Conservation (phyloP, 2,329 filamentous ascomycete species). For the Kalaharituber pfeilii region DNA sequence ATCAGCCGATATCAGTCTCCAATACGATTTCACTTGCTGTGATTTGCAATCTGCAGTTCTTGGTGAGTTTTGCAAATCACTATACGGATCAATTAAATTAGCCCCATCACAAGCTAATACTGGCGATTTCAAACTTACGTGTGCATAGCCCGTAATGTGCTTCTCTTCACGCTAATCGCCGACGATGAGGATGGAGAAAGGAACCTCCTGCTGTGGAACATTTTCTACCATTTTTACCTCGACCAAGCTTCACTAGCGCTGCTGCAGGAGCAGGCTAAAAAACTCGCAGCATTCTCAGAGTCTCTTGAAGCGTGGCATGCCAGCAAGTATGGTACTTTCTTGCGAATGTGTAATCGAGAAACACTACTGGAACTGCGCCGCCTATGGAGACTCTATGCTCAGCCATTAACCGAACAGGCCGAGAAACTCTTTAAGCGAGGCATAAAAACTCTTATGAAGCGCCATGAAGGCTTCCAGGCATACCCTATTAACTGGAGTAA, state of each 20-base stretch:
- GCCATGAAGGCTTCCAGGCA: not conserved
- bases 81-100: not conserved
- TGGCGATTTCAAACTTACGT: no score
- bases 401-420: constrained; percentile 10
- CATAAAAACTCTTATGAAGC: not conserved
- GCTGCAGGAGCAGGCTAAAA: constrained; percentile 29
- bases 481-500: not conserved
- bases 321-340: constrained; percentile 29
- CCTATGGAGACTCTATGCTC: constrained; percentile 29
- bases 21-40: constrained; percentile 41
- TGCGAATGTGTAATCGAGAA: constrained; percentile 35
- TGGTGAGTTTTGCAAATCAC: constrained; percentile 27
- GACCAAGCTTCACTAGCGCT: constrained; percentile 26
- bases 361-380: constrained; percentile 31
- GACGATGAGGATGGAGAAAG: no score
- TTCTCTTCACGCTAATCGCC: constrained; percentile 36
- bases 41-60: constrained; percentile 36
- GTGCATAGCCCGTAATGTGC: constrained; percentile 37
- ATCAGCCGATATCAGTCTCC: constrained; percentile 20
- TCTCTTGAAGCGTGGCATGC: constrained; percentile 32
- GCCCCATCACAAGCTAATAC: no score
- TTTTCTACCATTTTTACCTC: constrained; percentile 40
- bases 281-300: constrained; percentile 29
- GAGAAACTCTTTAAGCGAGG: constrained; percentile 17
- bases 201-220: constrained; percentile 32